Conservation (phyloP, 2,329 filamentous ascomycete species). For the Delphinella strobiligena region DNA sequence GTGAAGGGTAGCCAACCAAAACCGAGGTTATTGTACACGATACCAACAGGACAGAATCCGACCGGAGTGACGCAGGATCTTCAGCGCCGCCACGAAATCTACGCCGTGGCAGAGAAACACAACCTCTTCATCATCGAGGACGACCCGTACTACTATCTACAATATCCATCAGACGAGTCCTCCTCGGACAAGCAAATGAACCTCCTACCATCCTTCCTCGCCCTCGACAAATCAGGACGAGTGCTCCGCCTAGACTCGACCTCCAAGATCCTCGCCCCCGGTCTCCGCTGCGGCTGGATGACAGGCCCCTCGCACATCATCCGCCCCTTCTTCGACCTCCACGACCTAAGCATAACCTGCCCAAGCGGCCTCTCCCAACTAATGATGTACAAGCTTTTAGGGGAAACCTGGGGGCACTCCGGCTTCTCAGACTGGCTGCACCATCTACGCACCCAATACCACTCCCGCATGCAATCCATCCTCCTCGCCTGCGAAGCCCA, state of each 20-base stretch:
- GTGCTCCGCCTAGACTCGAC: slow-evolving; percentile 21
- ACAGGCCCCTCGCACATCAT: slow-evolving; percentile 18
- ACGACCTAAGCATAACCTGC: slow-evolving; percentile 13
- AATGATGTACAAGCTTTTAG: slow-evolving; percentile 20
- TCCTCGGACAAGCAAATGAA: background rate
- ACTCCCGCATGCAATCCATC: slow-evolving; percentile 14
- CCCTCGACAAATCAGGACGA: slow-evolving; percentile 21
- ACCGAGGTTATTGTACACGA: slow-evolving; percentile 18
- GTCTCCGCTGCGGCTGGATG: slow-evolving; percentile 21
- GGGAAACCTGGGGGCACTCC: slow-evolving; percentile 20
- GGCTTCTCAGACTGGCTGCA: slow-evolving; percentile 20
- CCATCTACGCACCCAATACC: slow-evolving; percentile 15
- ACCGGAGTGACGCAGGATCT: slow-evolving; percentile 18
- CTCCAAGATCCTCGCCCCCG: slow-evolving; percentile 23
- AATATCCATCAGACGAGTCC: background rate
- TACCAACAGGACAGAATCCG: slow-evolving; percentile 21
- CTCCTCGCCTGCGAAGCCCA: slow-evolving; percentile 17
- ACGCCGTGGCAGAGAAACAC: slow-evolving; percentile 16
- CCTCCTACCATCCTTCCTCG: slow-evolving; percentile 19
- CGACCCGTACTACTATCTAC: slow-evolving; percentile 20
- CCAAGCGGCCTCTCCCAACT: slow-evolving; percentile 20
- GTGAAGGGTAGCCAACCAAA: slow-evolving; percentile 11
- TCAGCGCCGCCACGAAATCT: slow-evolving; percentile 15
- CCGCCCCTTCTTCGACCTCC: slow-evolving; percentile 16
- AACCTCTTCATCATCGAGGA: slow-evolving; percentile 21